Conservation (phyloP, 441 rosid species). For the Geranium incanum region DNA sequence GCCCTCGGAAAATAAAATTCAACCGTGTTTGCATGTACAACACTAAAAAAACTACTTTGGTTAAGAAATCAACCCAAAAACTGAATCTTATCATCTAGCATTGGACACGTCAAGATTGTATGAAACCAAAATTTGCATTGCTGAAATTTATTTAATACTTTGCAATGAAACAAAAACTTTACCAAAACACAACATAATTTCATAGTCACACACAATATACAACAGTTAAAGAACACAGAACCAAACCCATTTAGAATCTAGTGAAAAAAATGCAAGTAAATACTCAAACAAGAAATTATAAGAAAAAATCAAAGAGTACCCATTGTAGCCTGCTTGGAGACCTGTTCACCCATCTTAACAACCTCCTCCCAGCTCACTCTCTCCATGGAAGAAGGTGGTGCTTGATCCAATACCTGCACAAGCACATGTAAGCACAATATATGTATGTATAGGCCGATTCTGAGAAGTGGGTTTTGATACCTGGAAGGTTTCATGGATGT, state of each 20-base stretch:
- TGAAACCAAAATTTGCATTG: not conserved
- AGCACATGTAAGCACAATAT: not conserved
- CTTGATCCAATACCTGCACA: conserved; percentile 56
- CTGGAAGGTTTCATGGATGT: conserved; percentile 76
- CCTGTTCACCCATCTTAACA: conserved; percentile 65
- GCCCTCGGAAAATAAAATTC: not conserved
- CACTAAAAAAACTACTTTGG: no score
- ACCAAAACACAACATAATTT: not conserved
- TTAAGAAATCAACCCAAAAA: not conserved
- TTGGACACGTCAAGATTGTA: not conserved
- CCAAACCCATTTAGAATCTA: not conserved
- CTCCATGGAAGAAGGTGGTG: conserved; percentile 42
- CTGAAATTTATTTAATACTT: not conserved
- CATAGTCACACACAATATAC: not conserved
- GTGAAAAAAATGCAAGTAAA: not conserved
- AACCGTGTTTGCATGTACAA: not conserved
- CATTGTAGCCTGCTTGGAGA: conserved; percentile 80
- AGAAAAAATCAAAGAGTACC: conserved; percentile 33
- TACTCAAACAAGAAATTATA: not conserved
- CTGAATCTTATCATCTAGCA: not conserved
- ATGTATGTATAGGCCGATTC: not conserved
- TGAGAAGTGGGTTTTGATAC: conserved; percentile 22
- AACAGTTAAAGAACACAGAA: not conserved
- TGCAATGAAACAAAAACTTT: not conserved
- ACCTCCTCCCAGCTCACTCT: conserved; percentile 66